Evolutionary conservation across 2,329 filamentous ascomycete species (phyloP), one percentile per base, ranked within the genome.

Genomic region (Thelonectria rubi): DNA sequence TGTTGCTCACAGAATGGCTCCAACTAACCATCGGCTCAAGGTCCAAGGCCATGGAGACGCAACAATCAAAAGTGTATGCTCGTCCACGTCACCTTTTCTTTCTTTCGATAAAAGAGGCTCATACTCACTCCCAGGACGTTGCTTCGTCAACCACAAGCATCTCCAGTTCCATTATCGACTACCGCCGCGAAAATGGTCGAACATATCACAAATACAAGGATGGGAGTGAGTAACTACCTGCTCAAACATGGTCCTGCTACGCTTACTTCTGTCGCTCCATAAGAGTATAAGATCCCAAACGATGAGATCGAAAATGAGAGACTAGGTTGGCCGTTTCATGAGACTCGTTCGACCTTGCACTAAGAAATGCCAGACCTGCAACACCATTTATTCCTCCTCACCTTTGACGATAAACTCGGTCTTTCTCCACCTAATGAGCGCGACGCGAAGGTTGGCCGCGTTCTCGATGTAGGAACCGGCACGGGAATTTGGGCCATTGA

Each of bases 401-500:
- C 18, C 10, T 24, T 46, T 10, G 20, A 46, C 43, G 11, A 46
- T 10, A 46, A 46, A 18, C 20, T 46, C 14, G 43, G 18, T 24
- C 43, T 46, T 12, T n/a, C 43, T 3, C 43, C 43, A 15, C 43
- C 43, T 6, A 26, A 46, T 46, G 43, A 24, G 12, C 17, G 40
- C 12, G 34, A 37, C 6, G 34, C 34, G 12, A 66, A 62, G 14
- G 65, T 51, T 1, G 58, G 53, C 5, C 51, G 48, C n/a, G 65
- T 69, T 9, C 45, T 69, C 1, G 65, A 69, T 15, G 9, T 69
- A 5, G 67, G 67, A 10, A 69, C 67, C 0, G 66, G 67, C 1
- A 69, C 67, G 3, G 65, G 67, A 4, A 66, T 69, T 3, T 69
- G 66, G 67, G 66, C 66, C 1, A 55, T 69, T 1, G 67, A 69